Conservation (phyloP, 2,329 filamentous ascomycete species). For the Cladophialophora chaetospira region DNA sequence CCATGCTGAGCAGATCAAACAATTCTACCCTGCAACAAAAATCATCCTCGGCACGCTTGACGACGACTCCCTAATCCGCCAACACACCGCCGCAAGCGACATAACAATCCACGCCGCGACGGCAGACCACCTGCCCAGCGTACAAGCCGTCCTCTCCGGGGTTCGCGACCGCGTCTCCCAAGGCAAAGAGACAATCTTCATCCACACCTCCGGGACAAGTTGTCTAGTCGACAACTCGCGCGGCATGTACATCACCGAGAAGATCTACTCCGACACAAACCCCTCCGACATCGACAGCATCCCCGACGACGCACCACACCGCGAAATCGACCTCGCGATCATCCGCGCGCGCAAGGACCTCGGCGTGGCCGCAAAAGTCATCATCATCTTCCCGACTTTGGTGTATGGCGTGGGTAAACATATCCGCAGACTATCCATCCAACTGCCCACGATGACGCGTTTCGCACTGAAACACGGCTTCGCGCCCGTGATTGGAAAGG, state of each 20-base stretch:
- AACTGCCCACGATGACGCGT: constrained; percentile 50
- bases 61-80: constrained; percentile 43
- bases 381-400: constrained; percentile 51
- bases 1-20: constrained; percentile 16
- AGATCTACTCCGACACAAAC: constrained; percentile 47
- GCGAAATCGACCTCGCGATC: constrained; percentile 50
- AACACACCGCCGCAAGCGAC: constrained; percentile 42
- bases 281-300: constrained; percentile 45
- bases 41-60: constrained; percentile 45
- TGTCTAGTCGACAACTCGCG: constrained; percentile 44
- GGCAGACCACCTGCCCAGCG: constrained; percentile 51
- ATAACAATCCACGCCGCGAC: constrained; percentile 53
- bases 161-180: constrained; percentile 42
- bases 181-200: constrained; percentile 47
- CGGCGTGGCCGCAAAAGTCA: constrained; percentile 45
- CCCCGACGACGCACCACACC: constrained; percentile 47
- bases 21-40: constrained; percentile 38
- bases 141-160: constrained; percentile 48
- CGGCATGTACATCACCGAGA: constrained; percentile 41
- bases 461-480: constrained; percentile 54
- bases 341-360: constrained; percentile 41
- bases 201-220: constrained; percentile 43
- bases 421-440: constrained; percentile 48
- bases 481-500: constrained; percentile 48
- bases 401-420: constrained; percentile 49